These are phyloP conservation scores for Diaporthe citrichinensis DNA, from an alignment of 2,329 filamentous ascomycete genomes.

Conservation along the genomic window DNA sequence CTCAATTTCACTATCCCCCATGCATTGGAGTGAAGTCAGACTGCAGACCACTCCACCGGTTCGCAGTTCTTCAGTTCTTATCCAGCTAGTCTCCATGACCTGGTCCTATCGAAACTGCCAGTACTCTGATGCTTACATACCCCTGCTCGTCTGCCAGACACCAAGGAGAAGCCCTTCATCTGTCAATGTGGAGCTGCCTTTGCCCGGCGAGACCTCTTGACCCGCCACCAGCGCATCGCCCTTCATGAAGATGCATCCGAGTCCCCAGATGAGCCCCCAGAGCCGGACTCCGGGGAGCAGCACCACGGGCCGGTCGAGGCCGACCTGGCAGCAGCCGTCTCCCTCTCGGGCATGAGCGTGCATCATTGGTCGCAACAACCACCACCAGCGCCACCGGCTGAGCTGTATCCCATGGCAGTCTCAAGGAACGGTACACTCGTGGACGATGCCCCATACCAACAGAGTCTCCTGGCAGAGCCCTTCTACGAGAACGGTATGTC, in stretches of 20 bases:
- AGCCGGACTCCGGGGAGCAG: slow-evolving; percentile 46
- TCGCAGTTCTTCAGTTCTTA: neutral
- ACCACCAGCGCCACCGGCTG: neutral
- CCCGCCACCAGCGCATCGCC: slow-evolving; percentile 58
- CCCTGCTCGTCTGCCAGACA: slow-evolving; percentile 51
- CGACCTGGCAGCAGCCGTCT: slow-evolving; percentile 49
- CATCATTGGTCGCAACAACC: slow-evolving; percentile 45
- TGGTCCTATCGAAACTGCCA: neutral
- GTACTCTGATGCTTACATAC: neutral
- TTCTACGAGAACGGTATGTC: slow-evolving; percentile 7
- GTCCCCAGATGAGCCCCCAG: slow-evolving; percentile 3
- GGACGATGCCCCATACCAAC: slow-evolving; percentile 7
- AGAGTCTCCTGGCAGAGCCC: slow-evolving; percentile 4
- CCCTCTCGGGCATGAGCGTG: slow-evolving; percentile 52
- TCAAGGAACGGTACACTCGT: neutral
- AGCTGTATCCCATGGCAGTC: slow-evolving; percentile 8
- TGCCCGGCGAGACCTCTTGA: slow-evolving; percentile 60
- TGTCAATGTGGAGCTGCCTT: slow-evolving; percentile 61
- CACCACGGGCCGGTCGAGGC: slow-evolving; percentile 49
- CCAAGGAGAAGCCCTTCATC: slow-evolving; percentile 63
- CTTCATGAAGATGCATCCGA: slow-evolving; percentile 51
- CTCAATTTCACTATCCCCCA: too few relatives aligned
- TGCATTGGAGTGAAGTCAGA: neutral
- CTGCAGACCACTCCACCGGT: neutral
- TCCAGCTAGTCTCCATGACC: neutral